A percentile compares a stretch with the other conserved stretches of the same genome.
These are phyloP conservation scores for Aspergillus incahuasiensis DNA, from an alignment of 495 filamentous ascomycete species.

Conservation along the genomic window DNA sequence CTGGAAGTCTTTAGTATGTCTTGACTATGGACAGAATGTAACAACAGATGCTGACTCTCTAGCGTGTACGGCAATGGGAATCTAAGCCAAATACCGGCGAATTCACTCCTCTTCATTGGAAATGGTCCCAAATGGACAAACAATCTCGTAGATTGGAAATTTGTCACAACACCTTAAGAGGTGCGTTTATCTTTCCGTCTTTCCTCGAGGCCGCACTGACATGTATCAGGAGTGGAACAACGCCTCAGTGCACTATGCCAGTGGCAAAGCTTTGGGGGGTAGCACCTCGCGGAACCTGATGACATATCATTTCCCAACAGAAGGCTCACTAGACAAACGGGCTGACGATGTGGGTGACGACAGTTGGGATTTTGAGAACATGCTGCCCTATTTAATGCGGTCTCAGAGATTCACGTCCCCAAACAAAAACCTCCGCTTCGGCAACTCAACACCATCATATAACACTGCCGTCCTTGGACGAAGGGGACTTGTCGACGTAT, in stretches of 20 bases:
- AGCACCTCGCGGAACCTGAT: not conserved
- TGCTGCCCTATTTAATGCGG: constrained; percentile 52
- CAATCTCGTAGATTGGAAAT: not conserved
- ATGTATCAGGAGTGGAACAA: not conserved
- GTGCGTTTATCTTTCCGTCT: not conserved
- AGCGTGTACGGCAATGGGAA: constrained; percentile 39
- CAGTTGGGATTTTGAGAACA: constrained; percentile 47
- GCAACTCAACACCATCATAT: constrained; percentile 45
- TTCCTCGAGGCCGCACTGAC: not conserved
- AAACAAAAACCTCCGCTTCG: constrained; percentile 22
- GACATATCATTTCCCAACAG: constrained; percentile 9
- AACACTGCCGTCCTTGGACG: constrained; percentile 28
- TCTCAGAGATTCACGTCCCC: constrained; percentile 50
- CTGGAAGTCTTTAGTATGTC: too few relatives aligned
- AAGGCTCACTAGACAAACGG: constrained; percentile 46
- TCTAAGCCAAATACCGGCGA: constrained; percentile 43
- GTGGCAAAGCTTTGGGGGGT: constrained; percentile 15
- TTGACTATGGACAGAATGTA: too few relatives aligned
- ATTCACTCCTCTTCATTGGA: not conserved
- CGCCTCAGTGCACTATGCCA: constrained; percentile 3
- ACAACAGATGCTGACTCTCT: too few relatives aligned
- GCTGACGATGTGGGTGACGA: constrained; percentile 52
- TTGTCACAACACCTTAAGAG: not conserved
- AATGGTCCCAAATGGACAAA: not conserved
- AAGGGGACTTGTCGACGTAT: constrained; percentile 44